phyloP scores from a whole-genome alignment of 306 rosid genomes.

The Prunus persica region Prunus_persica_NCBIv2 NC_034015.1:7760501-7761000 shows the following conservation, averaged over 20 bases:
- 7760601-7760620: background rate
- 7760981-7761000: constrained; percentile 91
- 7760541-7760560: background rate
- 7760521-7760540: background rate
- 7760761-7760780: constrained; percentile 85
- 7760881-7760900: constrained; percentile 1
- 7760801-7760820: background rate
- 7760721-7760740: constrained; percentile 78
- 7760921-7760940: background rate
- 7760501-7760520: constrained; percentile 2
- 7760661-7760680: constrained; percentile 68
- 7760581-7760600: background rate
- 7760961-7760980: constrained; percentile 98
- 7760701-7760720: constrained; percentile 94
- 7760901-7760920: background rate
- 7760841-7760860: background rate
- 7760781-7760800: background rate
- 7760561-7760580: background rate
- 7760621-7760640: constrained; percentile 3
- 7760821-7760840: background rate
- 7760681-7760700: constrained; percentile 66
- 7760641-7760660: constrained; percentile 19
- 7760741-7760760: constrained; percentile 76
- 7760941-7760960: constrained; percentile 25
- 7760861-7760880: background rate